Conservation (phyloP, 2,329 filamentous ascomycete species). For the Penicillium sp. region DNA sequence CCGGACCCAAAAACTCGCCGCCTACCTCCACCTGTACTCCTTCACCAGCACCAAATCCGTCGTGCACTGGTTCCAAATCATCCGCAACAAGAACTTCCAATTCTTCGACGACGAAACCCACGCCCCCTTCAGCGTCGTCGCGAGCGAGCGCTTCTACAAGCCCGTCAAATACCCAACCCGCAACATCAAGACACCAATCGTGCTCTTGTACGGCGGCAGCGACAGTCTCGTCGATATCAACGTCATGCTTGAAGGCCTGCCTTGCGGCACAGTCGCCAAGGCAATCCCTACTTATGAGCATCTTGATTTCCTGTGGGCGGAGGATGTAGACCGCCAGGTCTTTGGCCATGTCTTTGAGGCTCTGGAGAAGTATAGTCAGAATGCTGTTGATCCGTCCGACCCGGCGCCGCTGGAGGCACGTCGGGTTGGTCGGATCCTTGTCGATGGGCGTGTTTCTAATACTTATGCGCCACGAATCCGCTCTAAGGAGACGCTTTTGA, state of each 20-base stretch:
- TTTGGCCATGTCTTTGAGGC: slow-evolving; percentile 92
- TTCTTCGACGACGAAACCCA: slow-evolving; percentile 98
- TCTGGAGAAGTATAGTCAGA: slow-evolving; percentile 63
- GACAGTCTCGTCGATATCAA: slow-evolving; percentile 94
- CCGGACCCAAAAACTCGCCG: slow-evolving; percentile 84
- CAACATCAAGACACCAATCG: slow-evolving; percentile 95
- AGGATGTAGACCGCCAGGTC: slow-evolving; percentile 78
- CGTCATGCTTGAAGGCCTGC: slow-evolving; percentile 87
- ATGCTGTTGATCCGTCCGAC: not conserved
- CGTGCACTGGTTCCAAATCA: slow-evolving; percentile 99
- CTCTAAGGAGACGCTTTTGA: slow-evolving; percentile 7
- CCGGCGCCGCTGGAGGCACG: not conserved
- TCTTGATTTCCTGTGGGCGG: slow-evolving; percentile 92
- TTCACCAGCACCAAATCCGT: slow-evolving; percentile 96
- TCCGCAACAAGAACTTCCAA: slow-evolving; percentile 92
- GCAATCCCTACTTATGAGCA: slow-evolving; percentile 94
- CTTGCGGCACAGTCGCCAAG: slow-evolving; percentile 78
- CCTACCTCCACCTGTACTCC: slow-evolving; percentile 93
- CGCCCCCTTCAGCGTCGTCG: slow-evolving; percentile 69
- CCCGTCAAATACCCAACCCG: slow-evolving; percentile 94
- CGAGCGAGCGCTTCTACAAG: slow-evolving; percentile 84
- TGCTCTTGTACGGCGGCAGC: slow-evolving; percentile 88
- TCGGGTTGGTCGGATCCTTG: slow-evolving; percentile 7
- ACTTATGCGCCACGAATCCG: slow-evolving; percentile 16
- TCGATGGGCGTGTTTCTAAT: slow-evolving; percentile 18